These are phyloP conservation scores for Tylopilus sp. DNA, from an alignment of 768 basidiomycete species.

Conservation along the genomic window DNA sequence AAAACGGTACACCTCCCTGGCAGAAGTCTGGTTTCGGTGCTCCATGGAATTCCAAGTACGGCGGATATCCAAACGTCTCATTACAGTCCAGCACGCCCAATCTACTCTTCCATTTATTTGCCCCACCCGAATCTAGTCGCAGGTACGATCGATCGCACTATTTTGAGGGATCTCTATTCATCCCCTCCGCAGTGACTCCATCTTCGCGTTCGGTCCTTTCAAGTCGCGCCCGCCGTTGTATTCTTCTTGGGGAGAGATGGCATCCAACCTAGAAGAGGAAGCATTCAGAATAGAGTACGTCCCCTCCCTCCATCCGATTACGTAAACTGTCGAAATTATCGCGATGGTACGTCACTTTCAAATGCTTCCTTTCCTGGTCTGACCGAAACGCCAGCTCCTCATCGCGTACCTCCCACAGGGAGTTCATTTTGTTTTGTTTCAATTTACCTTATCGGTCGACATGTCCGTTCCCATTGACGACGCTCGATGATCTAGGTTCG, in stretches of 20 bases:
- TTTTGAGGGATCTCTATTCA: slow-evolving; percentile 16
- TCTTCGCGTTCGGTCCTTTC: slow-evolving; percentile 28
- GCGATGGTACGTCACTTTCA: slow-evolving; percentile 22
- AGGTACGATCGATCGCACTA: slow-evolving; percentile 25
- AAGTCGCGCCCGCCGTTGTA: slow-evolving; percentile 47
- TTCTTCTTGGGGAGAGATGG: slow-evolving; percentile 72
- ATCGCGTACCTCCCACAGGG: slow-evolving; percentile 8
- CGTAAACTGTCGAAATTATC: slow-evolving; percentile 26
- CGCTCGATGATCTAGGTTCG: slow-evolving; percentile 55
- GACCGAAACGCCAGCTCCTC: slow-evolving; percentile 14
- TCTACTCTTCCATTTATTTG: slow-evolving; percentile 68
- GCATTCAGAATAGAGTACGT: slow-evolving; percentile 82
- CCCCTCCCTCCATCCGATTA: slow-evolving; percentile 28
- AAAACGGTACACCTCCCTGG: slow-evolving; percentile 27
- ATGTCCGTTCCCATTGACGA: slow-evolving; percentile 10
- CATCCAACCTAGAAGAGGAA: slow-evolving; percentile 67
- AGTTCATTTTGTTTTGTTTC: slow-evolving; percentile 20
- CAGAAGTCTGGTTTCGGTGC: slow-evolving; percentile 21
- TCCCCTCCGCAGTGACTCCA: slow-evolving; percentile 36
- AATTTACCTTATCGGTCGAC: slow-evolving; percentile 29
- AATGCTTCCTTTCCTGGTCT: slow-evolving; percentile 21
- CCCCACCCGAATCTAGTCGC: slow-evolving; percentile 62
- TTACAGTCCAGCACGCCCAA: slow-evolving; percentile 59
- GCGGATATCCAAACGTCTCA: slow-evolving; percentile 48
- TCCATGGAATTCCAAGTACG: slow-evolving; percentile 29